Evolutionary conservation across 2,329 filamentous ascomycete species (phyloP), one percentile per base, ranked within the genome.

Genomic region (Calonectria henricotiae): DNA sequence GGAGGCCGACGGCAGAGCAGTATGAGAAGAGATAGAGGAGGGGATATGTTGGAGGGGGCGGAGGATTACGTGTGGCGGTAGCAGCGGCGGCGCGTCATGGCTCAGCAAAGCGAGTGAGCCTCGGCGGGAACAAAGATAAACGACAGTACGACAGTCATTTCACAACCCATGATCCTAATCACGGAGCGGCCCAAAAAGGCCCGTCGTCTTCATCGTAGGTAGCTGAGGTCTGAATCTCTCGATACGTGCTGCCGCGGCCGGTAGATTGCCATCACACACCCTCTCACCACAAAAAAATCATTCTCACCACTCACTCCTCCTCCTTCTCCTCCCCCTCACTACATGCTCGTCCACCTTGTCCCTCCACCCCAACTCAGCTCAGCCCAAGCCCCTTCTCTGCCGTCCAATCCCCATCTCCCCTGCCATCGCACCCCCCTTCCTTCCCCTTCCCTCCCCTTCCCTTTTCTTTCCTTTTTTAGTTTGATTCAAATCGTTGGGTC

Each of bases 401-500:
- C 4, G 15, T n/a, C 15, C 9, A 13, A 5, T 15, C 15, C 20
- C 25, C 30, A 27, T 17, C n/a, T n/a, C 27, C 27, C 15, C 15
- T 25, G 5, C 17, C 13, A 7, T 49, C 12, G 3, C 25, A 5
- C 13, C 15, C 27, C 13, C 17, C n/a, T n/a, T n/a, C n/a, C n/a
- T n/a, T 30, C 47, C 7, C 7, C 12, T 1, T 32, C 27, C 5
- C n/a, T 4, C 27, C n/a, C 20, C 44, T 47, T 20, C 23, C 49
- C 30, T n/a, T n/a, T n/a, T n/a, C n/a, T 17, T 30, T 35, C 15
- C 47, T 30, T 54, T 30, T 27, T 5, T 30, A 30, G 27, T 27
- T 30, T 30, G 49, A 54, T 54, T 30, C 49, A 54, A 54, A 35
- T 35, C 27, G 47, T 35, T 54, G 47, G 47, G 47, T 54, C 47